Evolutionary conservation across 1,284 basidiomycete genomes (phyloP).

Genomic region (Heliocybe sulcata): DNA sequence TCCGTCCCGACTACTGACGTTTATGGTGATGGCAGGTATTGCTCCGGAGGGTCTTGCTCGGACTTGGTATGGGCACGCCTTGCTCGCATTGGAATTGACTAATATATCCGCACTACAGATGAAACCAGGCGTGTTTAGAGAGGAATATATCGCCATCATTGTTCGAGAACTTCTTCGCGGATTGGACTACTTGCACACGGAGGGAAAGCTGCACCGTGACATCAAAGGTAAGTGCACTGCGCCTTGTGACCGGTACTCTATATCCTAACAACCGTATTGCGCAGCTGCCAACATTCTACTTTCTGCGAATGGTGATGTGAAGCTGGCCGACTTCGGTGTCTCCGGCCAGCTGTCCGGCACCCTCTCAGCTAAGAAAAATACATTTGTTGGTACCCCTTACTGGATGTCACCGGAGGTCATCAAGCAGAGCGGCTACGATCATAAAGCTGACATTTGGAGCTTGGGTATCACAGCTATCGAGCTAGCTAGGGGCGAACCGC

Average conservation of each 20-base stretch:
- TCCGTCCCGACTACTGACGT: conserved; percentile 8
- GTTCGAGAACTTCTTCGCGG: conserved; percentile 88
- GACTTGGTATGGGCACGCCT: conserved; percentile 52
- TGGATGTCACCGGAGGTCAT: conserved; percentile 99
- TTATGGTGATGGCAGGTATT: conserved; percentile 46
- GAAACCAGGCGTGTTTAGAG: conserved; percentile 95
- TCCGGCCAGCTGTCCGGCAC: conserved; percentile 97
- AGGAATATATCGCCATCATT: conserved; percentile 99
- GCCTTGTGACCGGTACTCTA: background rate
- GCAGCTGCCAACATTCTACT: conserved; percentile 94
- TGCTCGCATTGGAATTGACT: conserved; percentile 5
- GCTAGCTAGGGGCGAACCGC: conserved; percentile 94
- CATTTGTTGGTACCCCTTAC: conserved; percentile 94
- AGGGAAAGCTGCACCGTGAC: conserved; percentile 96
- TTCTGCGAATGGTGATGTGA: conserved; percentile 93
- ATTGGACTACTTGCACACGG: conserved; percentile 91
- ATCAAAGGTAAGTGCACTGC: conserved; percentile 73
- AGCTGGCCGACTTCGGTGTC: conserved; percentile 98
- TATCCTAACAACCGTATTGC: background rate
- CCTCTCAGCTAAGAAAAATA: conserved; percentile 97
- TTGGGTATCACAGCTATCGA: conserved; percentile 97
- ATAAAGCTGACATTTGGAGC: conserved; percentile 98
- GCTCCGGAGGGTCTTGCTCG: conserved; percentile 80
- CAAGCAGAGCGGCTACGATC: conserved; percentile 98
- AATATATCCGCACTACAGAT: conserved; percentile 47